Evolutionary conservation across 176 grass and related monocot species (phyloP).

Genomic region (Pontederia paniculata): DNA sequence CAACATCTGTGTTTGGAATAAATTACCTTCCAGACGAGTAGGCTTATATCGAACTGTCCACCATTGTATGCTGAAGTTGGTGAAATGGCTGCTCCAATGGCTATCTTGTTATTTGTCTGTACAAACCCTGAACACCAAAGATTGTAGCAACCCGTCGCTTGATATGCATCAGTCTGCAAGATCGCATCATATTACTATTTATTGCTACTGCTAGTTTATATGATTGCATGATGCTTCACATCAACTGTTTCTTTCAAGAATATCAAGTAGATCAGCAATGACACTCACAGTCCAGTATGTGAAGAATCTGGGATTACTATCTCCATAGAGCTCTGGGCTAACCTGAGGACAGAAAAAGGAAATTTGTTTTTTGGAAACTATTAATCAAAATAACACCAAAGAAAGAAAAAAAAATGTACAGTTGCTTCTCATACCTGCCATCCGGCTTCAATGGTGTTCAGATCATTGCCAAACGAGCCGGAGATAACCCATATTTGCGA

Average conservation of each 20-base stretch:
- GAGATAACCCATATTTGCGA: conserved; percentile 7
- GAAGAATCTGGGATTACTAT: conserved; percentile 2
- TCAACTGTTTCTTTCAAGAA: not conserved
- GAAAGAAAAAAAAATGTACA: not conserved
- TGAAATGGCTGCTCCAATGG: not conserved
- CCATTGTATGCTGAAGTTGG: not conserved
- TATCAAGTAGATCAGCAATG: not conserved
- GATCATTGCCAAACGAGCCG: conserved; percentile 5
- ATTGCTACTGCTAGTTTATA: not conserved
- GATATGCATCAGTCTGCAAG: not conserved
- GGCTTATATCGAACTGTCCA: not conserved
- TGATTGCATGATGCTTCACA: not conserved
- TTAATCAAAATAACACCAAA: too few species aligned
- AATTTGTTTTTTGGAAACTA: too few species aligned
- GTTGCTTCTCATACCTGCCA: conserved; percentile 14
- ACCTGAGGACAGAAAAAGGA: not conserved
- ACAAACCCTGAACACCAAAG: conserved; percentile 5
- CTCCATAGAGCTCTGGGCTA: not conserved
- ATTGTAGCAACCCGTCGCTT: conserved; percentile 7
- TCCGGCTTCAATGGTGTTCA: conserved; percentile 17
- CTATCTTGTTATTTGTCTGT: not conserved
- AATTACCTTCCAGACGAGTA: conserved; percentile 6
- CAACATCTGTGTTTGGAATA: not conserved
- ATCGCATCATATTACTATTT: not conserved
- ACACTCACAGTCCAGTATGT: conserved; percentile 8